Evolutionary conservation across 768 basidiomycete species (phyloP).

Genomic region (Podaxis rugospora): DNA sequence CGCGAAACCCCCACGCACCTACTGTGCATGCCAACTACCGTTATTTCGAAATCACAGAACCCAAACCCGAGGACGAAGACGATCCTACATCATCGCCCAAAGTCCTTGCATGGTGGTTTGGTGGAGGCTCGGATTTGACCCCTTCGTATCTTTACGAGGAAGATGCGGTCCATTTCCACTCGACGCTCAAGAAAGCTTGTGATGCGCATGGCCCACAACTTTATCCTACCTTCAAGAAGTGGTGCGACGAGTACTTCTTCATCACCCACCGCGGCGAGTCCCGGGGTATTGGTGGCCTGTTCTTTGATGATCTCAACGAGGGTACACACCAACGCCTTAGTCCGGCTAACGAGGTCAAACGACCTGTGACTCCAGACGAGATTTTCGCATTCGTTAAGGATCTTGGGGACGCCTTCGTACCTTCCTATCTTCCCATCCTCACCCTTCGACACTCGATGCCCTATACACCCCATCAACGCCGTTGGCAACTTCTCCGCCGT

Average conservation of each 20-base stretch:
- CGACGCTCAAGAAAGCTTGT: constrained; percentile 69
- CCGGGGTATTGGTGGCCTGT: constrained; percentile 90
- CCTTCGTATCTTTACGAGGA: constrained; percentile 89
- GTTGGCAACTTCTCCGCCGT: constrained; percentile 91
- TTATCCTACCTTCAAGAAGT: constrained; percentile 81
- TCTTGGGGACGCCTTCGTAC: constrained; percentile 78
- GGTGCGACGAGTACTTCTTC: constrained; percentile 98
- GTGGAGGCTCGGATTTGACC: constrained; percentile 92
- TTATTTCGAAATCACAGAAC: constrained; percentile 88
- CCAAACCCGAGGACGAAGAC: constrained; percentile 19
- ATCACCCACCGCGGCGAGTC: constrained; percentile 84
- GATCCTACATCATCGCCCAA: constrained; percentile 36
- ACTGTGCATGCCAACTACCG: constrained; percentile 96
- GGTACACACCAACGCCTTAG: constrained; percentile 61
- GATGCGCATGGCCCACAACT: constrained; percentile 63
- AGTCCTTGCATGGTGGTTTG: constrained; percentile 95
- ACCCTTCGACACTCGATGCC: constrained; percentile 48
- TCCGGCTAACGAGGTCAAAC: constrained; percentile 28
- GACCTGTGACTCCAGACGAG: constrained; percentile 57
- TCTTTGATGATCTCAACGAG: constrained; percentile 89
- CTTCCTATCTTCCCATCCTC: constrained; percentile 89
- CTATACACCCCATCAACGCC: constrained; percentile 60
- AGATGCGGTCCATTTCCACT: constrained; percentile 87
- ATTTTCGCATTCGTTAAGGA: constrained; percentile 74
- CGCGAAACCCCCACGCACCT: constrained; percentile 88